Evolutionary conservation across 164 flowering plant genomes (phyloP), one percentile per base, ranked within the genome.

Genomic region (Vitis riparia): DNA sequence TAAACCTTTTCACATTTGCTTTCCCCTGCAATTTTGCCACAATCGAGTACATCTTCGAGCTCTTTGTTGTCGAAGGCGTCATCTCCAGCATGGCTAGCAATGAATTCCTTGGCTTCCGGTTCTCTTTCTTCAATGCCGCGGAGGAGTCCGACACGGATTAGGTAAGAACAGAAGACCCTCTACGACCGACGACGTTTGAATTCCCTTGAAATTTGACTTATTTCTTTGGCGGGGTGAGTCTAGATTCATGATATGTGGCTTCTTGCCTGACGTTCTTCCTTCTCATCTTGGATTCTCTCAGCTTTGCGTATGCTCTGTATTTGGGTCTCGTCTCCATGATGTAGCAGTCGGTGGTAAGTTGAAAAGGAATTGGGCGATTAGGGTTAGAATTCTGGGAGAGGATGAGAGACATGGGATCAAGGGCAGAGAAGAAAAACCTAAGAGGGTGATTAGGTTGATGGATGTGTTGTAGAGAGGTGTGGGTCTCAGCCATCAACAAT

Each of bases 111-210:
- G 93, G 95, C 75, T 76, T 89, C 62, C 93, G 75, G 29, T 92
- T 92, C 78, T 90, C 95, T 58, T 92, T 92, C 72, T 92, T 71
- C 76, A 89, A 17, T 5, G 66, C 79, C 0, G 88, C 68, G 1
- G 93, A 85, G 63, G 90, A 86, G 66, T 90, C 93, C 51, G 97
- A 93, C 74, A 92, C 96, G 0, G 96, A 92, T 23, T 79, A 91
- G 14, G 91, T 83, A 64, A 92, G 73, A 66, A 77, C 52, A 19
- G 86, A 83, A 32, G 75, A 51, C 67, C 72, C 74, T 47, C 68
- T 70, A 1, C 76, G 47, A 11, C 66, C 52, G 12, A 6, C 8
- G 37, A 2, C 15, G 23, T 59, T 27, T 47, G 63, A 30, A 64
- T 12, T 69, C 29, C 62, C 71, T 44, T 75, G 84, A 69, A 88